A percentile compares a stretch with the other conserved stretches of the same genome.
These are phyloP conservation scores for Ustilago lituana DNA, from an alignment of 1,284 basidiomycete species.

Conservation along the genomic window DNA sequence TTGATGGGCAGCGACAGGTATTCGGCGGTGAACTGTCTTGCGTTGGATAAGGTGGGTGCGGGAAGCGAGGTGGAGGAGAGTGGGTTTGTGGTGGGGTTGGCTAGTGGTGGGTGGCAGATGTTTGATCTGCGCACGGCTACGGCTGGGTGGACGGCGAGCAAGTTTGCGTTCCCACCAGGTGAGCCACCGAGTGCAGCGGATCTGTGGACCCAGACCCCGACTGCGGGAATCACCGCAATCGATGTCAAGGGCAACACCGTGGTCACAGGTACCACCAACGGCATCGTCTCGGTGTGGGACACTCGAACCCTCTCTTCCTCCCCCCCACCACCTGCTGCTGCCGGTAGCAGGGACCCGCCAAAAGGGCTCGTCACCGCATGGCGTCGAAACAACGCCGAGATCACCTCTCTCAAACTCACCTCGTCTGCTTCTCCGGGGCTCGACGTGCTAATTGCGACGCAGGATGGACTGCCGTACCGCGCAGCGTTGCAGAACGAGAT, in stretches of 20 bases:
- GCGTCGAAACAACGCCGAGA: conserved; percentile 32
- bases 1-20: conserved; percentile 67
- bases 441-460: conserved; percentile 43
- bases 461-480: conserved; percentile 56
- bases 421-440: neutral
- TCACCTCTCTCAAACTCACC: conserved; percentile 10
- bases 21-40: conserved; percentile 71
- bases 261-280: conserved; percentile 75
- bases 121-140: conserved; percentile 73
- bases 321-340: too few species aligned
- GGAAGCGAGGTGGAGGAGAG: conserved; percentile 19
- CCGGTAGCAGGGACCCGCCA: too few species aligned
- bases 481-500: neutral
- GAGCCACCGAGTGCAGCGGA: conserved; percentile 68
- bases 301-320: conserved; percentile 69
- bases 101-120: conserved; percentile 73
- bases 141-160: conserved; percentile 69
- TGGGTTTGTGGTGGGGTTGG: conserved; percentile 70
- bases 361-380: conserved; percentile 30
- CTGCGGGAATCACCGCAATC: conserved; percentile 53
- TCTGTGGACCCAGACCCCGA: conserved; percentile 72
- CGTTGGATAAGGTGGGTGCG: conserved; percentile 24
- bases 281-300: conserved; percentile 74
- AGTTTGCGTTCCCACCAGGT: conserved; percentile 53
- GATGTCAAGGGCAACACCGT: conserved; percentile 68